These are phyloP conservation scores for Neurospora africana DNA, from an alignment of 495 filamentous ascomycete species.

Conservation along the genomic window DNA sequence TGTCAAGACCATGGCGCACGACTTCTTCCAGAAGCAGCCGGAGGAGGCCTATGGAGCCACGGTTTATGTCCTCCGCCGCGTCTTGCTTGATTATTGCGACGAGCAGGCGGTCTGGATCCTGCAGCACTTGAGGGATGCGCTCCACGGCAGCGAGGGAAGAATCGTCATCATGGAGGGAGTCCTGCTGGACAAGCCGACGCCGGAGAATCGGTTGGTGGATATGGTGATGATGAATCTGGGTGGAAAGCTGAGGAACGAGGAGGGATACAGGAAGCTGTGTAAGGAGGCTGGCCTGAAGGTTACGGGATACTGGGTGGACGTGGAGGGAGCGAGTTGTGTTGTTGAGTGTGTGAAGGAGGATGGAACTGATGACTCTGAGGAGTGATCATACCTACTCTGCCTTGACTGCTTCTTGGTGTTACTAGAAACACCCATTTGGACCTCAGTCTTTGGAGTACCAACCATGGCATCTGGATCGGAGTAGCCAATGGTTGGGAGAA, in stretches of 20 bases:
- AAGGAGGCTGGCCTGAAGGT: conserved; percentile 13
- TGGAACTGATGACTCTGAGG: background rate
- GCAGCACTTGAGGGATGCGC: conserved; percentile 24
- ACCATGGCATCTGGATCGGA: too few species aligned
- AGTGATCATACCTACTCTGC: background rate
- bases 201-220: conserved; percentile 20
- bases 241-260: conserved; percentile 20
- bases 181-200: conserved; percentile 10
- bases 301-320: conserved; percentile 10
- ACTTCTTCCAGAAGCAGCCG: conserved; percentile 34
- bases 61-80: conserved; percentile 39
- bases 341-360: conserved; percentile 17
- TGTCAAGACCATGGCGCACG: conserved; percentile 26
- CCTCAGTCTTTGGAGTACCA: background rate
- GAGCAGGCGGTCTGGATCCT: conserved; percentile 26
- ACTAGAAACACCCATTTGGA: background rate
- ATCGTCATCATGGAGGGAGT: conserved; percentile 22
- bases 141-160: background rate
- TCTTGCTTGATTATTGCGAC: conserved; percentile 45
- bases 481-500: too few species aligned
- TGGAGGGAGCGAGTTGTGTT: conserved; percentile 8
- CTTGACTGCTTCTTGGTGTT: too few species aligned
- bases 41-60: conserved; percentile 34
- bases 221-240: conserved; percentile 23
- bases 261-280: conserved; percentile 9